Evolutionary conservation across 306 rosid genomes (phyloP), one percentile per base, ranked within the genome.

Genomic region (Ochetophila trinervis): DNA sequence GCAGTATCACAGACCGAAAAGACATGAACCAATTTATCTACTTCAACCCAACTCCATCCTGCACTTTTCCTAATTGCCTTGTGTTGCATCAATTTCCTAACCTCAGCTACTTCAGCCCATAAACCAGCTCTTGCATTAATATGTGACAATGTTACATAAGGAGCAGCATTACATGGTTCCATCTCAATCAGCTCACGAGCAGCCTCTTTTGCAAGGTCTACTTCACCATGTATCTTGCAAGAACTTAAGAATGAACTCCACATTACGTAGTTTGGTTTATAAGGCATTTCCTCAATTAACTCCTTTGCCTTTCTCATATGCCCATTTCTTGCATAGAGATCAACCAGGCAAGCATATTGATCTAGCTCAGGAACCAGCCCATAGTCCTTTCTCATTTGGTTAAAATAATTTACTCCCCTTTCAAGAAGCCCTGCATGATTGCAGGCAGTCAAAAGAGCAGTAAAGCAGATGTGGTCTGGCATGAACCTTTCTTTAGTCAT

Each of bases 301-400:
- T 75, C 82, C 79, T 68, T 74, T 19, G 85, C 88, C 72, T 83
- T 83, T 42, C 64, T 73, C n/a, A 87, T 55, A 60, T 80, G 69
- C 56, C 88, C 88, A 24, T 76, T 80, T 84, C 88, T 82, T 61
- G 82, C 90, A 69, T 77, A 78, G n/a, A 87, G 93, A 71, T 87
- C 86, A 34, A 87, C 45, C 83, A 84, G 73, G 82, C 90, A 84
- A 68, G 86, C 90, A 76, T 78, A 87, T 57, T 82, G 88, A 66
- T 87, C 90, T 50, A 69, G 70, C 68, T 71, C 68, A 65, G 89
- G 90, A 68, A 60, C 64, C 42, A 84, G 52, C 45, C 66, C 64
- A 19, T 78, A 80, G 36, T 54, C 40, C 48, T 72, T 42, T 52
- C 62, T 83, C 90, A 82, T 84, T 78, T 68, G 74, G 57, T 78